A percentile compares a stretch with the other conserved stretches of the same genome.
Evolutionary conservation across 129 eudicot genomes (phyloP).

Genomic region (Apium graveolens): DNA sequence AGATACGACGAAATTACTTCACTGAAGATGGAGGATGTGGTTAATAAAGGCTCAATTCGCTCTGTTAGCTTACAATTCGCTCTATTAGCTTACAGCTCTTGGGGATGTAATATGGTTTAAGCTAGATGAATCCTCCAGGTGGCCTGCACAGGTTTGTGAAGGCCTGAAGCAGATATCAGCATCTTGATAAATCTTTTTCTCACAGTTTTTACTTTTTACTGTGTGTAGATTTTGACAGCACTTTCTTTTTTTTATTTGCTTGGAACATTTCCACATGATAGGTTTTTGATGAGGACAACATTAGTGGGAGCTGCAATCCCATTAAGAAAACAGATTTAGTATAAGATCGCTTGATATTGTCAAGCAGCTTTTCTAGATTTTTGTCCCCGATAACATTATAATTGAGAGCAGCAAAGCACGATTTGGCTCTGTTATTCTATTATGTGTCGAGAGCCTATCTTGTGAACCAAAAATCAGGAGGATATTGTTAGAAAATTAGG

Average conservation of each 20-base stretch:
- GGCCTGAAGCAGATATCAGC: neutral
- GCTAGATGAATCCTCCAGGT: constrained; percentile 45
- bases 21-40: too few species aligned
- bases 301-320: constrained; percentile 32
- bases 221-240: neutral
- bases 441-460: too few species aligned
- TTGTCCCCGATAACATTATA: neutral
- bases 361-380: constrained; percentile 14
- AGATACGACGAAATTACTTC: too few species aligned
- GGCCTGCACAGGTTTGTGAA: constrained; percentile 65
- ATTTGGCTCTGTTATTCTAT: too few species aligned
- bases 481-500: too few species aligned
- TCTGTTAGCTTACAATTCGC: too few species aligned
- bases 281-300: constrained; percentile 43
- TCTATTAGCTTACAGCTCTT: too few species aligned
- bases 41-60: too few species aligned
- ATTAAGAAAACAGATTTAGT: constrained; percentile 20
- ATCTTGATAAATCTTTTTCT: neutral
- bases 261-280: constrained; percentile 13
- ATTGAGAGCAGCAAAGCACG: too few species aligned
- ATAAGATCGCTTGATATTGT: constrained; percentile 12
- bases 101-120: constrained; percentile 55
- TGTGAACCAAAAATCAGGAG: too few species aligned
- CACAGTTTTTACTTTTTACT: neutral
- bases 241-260: neutral